Evolutionary conservation across 352 stramenopile species (phyloP), one percentile per base, ranked within the genome.

Genomic region (Proteromonas lacertae): DNA sequence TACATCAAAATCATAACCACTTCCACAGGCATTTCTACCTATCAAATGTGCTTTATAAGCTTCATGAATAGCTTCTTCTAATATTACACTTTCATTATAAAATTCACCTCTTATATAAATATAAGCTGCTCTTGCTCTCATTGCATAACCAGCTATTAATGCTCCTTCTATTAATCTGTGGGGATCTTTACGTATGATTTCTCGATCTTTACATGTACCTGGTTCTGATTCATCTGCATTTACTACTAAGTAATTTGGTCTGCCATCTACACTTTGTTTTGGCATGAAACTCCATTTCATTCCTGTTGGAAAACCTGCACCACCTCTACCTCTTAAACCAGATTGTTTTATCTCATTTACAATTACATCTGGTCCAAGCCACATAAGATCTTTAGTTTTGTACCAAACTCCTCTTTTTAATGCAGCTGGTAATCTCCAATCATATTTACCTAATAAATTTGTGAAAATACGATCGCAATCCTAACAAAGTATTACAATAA

Each of bases 271-370:
- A n/a, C 48, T 69, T 18, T 65, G 53, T 66, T 98, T 98, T 48
- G 87, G 87, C 87, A 98, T 98, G 61, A 98, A 98, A 35, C 63
- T 89, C 87, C 87, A 98, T 66, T 98, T 98, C 31, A 98, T 62
- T 10, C 87, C 87, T 0, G 77, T 93, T 7, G 87, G 87, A 54
- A 98, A 98, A 4, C 84, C 87, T 29, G 87, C 87, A 26, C 87
- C 87, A 30, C 87, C 87, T 32, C 87, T 73, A 44, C 87, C 87
- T 35, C 87, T 73, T 8, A 98, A 60, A 18, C 87, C 87, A 19
- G 72, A 92, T 48, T 93, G 74, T 61, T 98, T 98, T 42, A 96
- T 92, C 56, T 98, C 83, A 54, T 96, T 73, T 29, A 97, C 71
- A 52, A 98, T 97, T 78, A 80, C 93, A 53, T 98, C 87, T 4